Percentiles rank a stretch among this genome's conserved stretches.
These are phyloP conservation scores for Geotrichum carabidarum DNA, from an alignment of 1,139 yeast genomes.

Conservation along the genomic window DNA sequence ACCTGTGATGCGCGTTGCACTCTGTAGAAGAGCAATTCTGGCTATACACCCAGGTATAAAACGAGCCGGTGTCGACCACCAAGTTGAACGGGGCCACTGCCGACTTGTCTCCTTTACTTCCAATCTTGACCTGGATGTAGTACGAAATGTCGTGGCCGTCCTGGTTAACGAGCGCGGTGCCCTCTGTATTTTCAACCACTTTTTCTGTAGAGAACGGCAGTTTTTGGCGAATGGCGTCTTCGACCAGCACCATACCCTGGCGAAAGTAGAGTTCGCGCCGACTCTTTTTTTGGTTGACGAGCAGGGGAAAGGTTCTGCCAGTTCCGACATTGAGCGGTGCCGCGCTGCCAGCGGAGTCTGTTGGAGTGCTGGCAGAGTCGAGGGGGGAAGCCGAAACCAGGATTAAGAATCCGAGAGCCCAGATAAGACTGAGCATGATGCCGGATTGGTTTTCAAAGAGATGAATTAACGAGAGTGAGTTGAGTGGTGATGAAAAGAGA, in stretches of 20 bases:
- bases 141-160: slow-evolving; percentile 35
- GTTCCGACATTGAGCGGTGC: slow-evolving; percentile 14
- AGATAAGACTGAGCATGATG: slow-evolving; percentile 3
- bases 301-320: slow-evolving; percentile 10
- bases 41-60: slow-evolving; percentile 60
- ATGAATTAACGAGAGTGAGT: too few species aligned
- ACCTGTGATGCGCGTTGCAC: slow-evolving; percentile 41
- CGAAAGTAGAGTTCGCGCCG: slow-evolving; percentile 3
- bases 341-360: too few species aligned
- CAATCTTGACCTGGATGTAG: slow-evolving; percentile 29
- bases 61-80: slow-evolving; percentile 62
- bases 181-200: background rate
- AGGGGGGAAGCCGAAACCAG: background rate
- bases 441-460: too few species aligned
- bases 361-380: background rate
- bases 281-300: slow-evolving; percentile 4
- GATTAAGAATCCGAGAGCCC: background rate
- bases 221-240: background rate
- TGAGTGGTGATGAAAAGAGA: too few species aligned
- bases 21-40: slow-evolving; percentile 45
- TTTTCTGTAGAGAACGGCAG: background rate
- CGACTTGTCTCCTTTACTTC: slow-evolving; percentile 18
- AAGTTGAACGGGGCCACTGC: slow-evolving; percentile 40
- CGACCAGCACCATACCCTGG: slow-evolving; percentile 4
- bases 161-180: slow-evolving; percentile 26